Conservation (phyloP, 352 stramenopile species). For the Globisporangium abappressorium region DNA sequence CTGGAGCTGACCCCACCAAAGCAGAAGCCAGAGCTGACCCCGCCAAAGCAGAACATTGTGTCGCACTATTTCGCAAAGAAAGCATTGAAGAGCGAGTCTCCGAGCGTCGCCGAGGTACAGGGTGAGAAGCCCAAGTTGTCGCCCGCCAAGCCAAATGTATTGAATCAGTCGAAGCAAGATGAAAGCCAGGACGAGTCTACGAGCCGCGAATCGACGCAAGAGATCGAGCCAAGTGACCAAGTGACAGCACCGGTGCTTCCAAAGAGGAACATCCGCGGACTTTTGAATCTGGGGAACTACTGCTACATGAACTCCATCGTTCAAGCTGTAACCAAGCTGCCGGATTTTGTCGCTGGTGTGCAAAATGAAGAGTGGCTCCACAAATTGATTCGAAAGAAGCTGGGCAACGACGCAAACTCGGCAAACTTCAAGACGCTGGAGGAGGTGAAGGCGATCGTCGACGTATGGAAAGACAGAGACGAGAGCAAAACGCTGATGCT, state of each 20-base stretch:
- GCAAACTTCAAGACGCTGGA: constrained; percentile 31
- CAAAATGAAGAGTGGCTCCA: constrained; percentile 58
- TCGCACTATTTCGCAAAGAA: constrained; percentile 49
- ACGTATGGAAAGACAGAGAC: constrained; percentile 48
- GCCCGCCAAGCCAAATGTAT: not conserved
- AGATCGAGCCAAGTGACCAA: constrained; percentile 11
- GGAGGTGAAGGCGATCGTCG: constrained; percentile 44
- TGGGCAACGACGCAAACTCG: constrained; percentile 19
- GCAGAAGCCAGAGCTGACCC: not conserved
- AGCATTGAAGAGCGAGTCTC: constrained; percentile 11
- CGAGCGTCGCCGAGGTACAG: not conserved
- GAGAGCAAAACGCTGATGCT: constrained; percentile 51
- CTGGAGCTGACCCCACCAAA: constrained; percentile 15
- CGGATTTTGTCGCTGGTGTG: constrained; percentile 53
- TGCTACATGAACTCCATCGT: constrained; percentile 95
- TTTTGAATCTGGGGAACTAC: constrained; percentile 93
- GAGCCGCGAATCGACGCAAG: constrained; percentile 18
- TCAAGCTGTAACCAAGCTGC: constrained; percentile 68
- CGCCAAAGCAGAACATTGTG: constrained; percentile 25
- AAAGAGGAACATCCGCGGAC: constrained; percentile 51
- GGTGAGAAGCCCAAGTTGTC: not conserved
- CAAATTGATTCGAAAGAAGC: constrained; percentile 50
- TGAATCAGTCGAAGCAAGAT: constrained; percentile 1
- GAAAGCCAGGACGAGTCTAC: constrained; percentile 7
- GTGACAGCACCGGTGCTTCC: not conserved